Conservation (phyloP, 345 rosid species). For the Ceriops decandra region DNA sequence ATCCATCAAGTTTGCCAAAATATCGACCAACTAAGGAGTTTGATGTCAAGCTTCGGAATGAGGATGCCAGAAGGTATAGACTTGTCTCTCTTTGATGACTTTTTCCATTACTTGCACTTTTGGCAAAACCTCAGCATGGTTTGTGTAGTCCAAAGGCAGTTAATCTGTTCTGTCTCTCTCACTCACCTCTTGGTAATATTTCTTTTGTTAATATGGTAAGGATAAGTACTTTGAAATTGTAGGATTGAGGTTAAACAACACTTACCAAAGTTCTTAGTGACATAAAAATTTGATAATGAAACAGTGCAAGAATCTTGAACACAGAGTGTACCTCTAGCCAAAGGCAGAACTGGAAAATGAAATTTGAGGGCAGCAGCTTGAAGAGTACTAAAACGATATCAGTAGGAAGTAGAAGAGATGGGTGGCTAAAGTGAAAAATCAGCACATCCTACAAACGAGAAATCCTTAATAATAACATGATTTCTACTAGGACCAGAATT, state of each 20-base stretch:
- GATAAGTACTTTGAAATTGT: not conserved
- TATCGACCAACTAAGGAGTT: conserved; percentile 62
- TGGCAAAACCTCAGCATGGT: conserved; percentile 4
- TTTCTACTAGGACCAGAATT: not conserved
- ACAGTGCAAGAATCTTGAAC: not conserved
- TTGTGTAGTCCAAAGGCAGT: not conserved
- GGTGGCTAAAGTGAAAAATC: too few relatives aligned
- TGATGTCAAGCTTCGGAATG: conserved; percentile 47
- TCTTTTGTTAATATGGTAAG: not conserved
- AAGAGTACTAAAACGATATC: too few relatives aligned
- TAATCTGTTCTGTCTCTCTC: not conserved
- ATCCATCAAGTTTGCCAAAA: conserved; percentile 61
- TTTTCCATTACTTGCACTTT: not conserved
- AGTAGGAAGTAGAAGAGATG: too few relatives aligned
- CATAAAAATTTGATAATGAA: not conserved
- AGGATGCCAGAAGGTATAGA: conserved; percentile 49
- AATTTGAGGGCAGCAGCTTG: too few relatives aligned
- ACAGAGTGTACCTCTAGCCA: not conserved
- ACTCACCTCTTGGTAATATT: not conserved
- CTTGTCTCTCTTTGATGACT: not conserved
- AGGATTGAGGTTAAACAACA: not conserved
- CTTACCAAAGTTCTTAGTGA: too few relatives aligned
- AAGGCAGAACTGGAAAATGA: too few relatives aligned
- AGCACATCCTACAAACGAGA: not conserved
- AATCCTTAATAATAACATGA: not conserved